Conservation (phyloP, 179 eudicot species). For the Nepenthes alata region DNA sequence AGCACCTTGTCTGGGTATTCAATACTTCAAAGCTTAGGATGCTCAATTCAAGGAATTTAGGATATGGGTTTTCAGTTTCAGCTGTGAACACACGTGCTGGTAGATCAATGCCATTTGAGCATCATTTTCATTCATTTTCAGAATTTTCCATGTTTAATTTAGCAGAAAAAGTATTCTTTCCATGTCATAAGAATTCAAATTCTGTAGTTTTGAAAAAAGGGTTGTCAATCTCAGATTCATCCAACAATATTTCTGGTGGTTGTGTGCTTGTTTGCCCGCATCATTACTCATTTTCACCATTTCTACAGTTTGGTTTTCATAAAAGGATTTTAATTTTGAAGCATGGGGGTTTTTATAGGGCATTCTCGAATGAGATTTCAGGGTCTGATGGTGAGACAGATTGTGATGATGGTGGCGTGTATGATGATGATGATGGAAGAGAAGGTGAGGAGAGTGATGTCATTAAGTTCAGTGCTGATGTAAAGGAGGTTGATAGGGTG, state of each 20-base stretch:
- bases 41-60: neutral
- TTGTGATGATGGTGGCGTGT: constrained; percentile 11
- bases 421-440: constrained; percentile 9
- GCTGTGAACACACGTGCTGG: neutral
- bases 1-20: constrained; percentile 56
- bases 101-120: constrained; percentile 9
- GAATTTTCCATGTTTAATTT: neutral
- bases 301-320: constrained; percentile 5
- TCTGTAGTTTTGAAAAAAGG: constrained; percentile 7
- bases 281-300: constrained; percentile 5
- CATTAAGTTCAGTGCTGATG: constrained; percentile 32
- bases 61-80: constrained; percentile 11
- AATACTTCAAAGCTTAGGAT: constrained; percentile 15
- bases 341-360: constrained; percentile 18
- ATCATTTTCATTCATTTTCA: constrained; percentile 1
- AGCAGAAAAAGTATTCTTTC: neutral
- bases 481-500: constrained; percentile 59
- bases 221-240: constrained; percentile 4
- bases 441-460: constrained; percentile 8
- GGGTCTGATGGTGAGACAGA: constrained; percentile 23
- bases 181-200: neutral
- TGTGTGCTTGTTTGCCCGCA: neutral
- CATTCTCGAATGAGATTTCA: constrained; percentile 15
- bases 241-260: neutral
- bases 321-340: constrained; percentile 6